Percentiles rank a stretch among this genome's conserved stretches.
phyloP scores from a whole-genome alignment of 805 yeast species.

The Cyberlindnera saturnus region DNA sequence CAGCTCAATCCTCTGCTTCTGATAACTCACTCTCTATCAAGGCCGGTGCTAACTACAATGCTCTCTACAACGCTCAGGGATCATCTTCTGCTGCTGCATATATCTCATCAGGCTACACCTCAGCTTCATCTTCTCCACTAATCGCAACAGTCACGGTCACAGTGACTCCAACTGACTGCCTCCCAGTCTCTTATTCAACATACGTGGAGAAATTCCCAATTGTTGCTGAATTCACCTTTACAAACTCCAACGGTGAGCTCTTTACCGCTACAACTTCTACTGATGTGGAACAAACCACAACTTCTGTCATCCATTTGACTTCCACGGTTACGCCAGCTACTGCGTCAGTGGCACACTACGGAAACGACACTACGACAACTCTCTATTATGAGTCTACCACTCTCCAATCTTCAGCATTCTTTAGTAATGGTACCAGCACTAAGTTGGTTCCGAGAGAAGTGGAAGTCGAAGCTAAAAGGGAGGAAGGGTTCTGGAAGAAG shows the following conservation, averaged over 20 bases:
- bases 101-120: constrained; percentile 2
- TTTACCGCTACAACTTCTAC: constrained; percentile 21
- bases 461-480: constrained; percentile 3
- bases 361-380: constrained; percentile 4
- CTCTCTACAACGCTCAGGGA: neutral
- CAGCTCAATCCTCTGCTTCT: constrained; percentile 2
- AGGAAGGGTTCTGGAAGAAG: constrained; percentile 3
- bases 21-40: neutral
- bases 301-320: constrained; percentile 14
- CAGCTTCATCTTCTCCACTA: constrained; percentile 5
- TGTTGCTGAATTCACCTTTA: constrained; percentile 21
- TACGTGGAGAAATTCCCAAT: constrained; percentile 14
- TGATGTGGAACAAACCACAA: constrained; percentile 21
- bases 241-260: constrained; percentile 19
- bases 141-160: constrained; percentile 22
- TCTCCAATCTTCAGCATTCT: constrained; percentile 2
- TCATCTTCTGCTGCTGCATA: constrained; percentile 1
- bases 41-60: neutral
- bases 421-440: constrained; percentile 12
- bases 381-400: constrained; percentile 9
- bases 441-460: constrained; percentile 10
- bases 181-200: constrained; percentile 11
- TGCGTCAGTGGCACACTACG: constrained; percentile 1
- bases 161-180: constrained; percentile 13
- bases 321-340: constrained; percentile 11